Percentiles rank a stretch among this genome's conserved stretches.
Evolutionary conservation across 2,329 filamentous ascomycete genomes (phyloP).

Genomic region (Pseudocercospora vitis): DNA sequence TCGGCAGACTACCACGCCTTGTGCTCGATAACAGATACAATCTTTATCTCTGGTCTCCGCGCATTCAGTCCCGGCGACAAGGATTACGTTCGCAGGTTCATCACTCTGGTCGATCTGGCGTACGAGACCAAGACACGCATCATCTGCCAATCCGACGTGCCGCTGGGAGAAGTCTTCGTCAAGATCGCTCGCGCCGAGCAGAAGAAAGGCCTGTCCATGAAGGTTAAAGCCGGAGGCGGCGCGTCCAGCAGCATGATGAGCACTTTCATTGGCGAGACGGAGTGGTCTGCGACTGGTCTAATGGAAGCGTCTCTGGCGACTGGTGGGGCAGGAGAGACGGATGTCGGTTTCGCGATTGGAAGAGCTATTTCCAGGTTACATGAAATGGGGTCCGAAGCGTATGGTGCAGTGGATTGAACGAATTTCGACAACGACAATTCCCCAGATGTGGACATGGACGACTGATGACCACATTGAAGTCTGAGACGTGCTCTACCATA

Average conservation of each 20-base stretch:
- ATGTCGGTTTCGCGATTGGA: slow-evolving; percentile 34
- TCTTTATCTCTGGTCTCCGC: slow-evolving; percentile 28
- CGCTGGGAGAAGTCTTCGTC: slow-evolving; percentile 29
- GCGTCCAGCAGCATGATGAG: slow-evolving; percentile 33
- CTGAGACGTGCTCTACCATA: too few relatives aligned
- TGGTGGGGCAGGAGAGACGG: slow-evolving; percentile 34
- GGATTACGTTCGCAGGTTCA: slow-evolving; percentile 68
- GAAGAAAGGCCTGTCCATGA: slow-evolving; percentile 22
- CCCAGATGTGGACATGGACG: not conserved
- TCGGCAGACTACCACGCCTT: slow-evolving; percentile 79
- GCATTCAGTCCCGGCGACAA: slow-evolving; percentile 21
- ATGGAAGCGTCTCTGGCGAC: slow-evolving; percentile 30
- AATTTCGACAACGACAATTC: not conserved
- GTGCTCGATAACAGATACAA: slow-evolving; percentile 20
- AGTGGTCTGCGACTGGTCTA: slow-evolving; percentile 34
- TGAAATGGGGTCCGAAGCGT: slow-evolving; percentile 32
- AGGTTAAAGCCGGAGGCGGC: slow-evolving; percentile 31
- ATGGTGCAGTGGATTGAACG: slow-evolving; percentile 12
- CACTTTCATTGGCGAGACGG: slow-evolving; percentile 34
- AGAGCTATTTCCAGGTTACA: slow-evolving; percentile 31
- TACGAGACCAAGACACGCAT: slow-evolving; percentile 75
- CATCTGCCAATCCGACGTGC: slow-evolving; percentile 39
- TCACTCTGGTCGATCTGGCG: slow-evolving; percentile 72
- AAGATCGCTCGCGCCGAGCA: slow-evolving; percentile 24
- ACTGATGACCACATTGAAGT: not conserved